Evolutionary conservation across 805 yeast species (phyloP), one percentile per base, ranked within the genome.

Genomic region (Teunomyces aglyptinius): DNA sequence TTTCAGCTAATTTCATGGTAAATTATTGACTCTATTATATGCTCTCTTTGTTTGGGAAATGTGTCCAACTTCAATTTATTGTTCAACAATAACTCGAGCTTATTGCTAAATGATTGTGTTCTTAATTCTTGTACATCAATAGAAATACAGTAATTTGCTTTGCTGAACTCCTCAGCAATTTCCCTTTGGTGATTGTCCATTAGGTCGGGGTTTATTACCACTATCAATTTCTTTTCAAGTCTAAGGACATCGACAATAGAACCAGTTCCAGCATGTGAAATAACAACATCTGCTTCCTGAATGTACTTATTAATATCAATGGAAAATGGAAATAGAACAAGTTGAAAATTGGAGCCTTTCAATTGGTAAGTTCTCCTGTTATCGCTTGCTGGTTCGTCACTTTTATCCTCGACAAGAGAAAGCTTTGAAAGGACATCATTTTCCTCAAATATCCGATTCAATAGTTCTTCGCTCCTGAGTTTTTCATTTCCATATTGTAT

Each of bases 221-320:
- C 90, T 1, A 91, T 68, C 46, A 89, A 66, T 19, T 77, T 80
- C 58, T 80, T 83, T 1, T 65, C 45, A 24, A 58, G 58, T 18
- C 94, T 72, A 31, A 89, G 64, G 0, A 87, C 76, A 57, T 92
- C 99, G 22, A 94, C 63, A 6, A 92, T 86, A 0, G 97, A 88
- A 2, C 99, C 99, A 0, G 98, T 89, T 1, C 86, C 86, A 0
- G 96, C 97, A 61, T 94, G 98, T 0, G 96, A 83, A 10, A 94
- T 76, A 8, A 92, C 87, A 36, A 89, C 54, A 43, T 81, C 81
- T 1, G 83, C 71, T 1, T 58, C 32, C 0, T 54, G 40, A 2
- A 89, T 78, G 47, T 74, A 71, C 0, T 63, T 16, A 10, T 47
- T 46, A 22, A 71, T 59, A n/a, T 60, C 47, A 6, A 49, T 12